These are phyloP conservation scores for Rhizopogon rudus DNA, from an alignment of 768 basidiomycete species.

Conservation along the genomic window DNA sequence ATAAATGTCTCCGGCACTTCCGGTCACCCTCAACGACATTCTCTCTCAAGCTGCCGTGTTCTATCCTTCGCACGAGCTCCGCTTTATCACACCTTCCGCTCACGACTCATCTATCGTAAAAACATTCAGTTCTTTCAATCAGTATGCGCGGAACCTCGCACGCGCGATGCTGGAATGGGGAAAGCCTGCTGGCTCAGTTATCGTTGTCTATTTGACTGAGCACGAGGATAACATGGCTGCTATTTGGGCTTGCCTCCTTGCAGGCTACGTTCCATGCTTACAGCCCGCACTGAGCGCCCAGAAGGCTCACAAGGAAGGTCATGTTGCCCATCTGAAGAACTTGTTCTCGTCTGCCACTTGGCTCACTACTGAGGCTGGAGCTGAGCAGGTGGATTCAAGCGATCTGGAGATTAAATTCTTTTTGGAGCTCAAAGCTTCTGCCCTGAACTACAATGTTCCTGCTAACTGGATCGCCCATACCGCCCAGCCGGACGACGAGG, in stretches of 20 bases:
- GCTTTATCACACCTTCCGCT: slow-evolving; percentile 5
- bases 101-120: slow-evolving; percentile 3
- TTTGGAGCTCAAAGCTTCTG: slow-evolving; percentile 2
- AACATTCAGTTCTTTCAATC: slow-evolving; percentile 3
- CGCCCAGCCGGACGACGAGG: slow-evolving; percentile 2
- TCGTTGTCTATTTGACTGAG: slow-evolving; percentile 6
- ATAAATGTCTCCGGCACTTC: background rate
- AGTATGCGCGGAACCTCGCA: slow-evolving; percentile 3
- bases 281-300: slow-evolving; percentile 5
- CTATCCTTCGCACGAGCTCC: slow-evolving; percentile 1
- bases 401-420: background rate
- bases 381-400: slow-evolving; percentile 1
- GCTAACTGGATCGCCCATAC: background rate
- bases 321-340: slow-evolving; percentile 4
- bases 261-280: slow-evolving; percentile 3
- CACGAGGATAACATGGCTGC: slow-evolving; percentile 8
- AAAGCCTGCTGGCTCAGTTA: slow-evolving; percentile 2
- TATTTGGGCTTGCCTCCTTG: slow-evolving; percentile 5
- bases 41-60: slow-evolving; percentile 2
- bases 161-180: slow-evolving; percentile 4
- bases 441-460: background rate
- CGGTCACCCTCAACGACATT: slow-evolving; percentile 2
- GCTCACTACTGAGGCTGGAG: slow-evolving; percentile 3
- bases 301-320: slow-evolving; percentile 6
- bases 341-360: slow-evolving; percentile 3